Base-by-base conservation (phyloP, 441 rosid species). In the Isatis lusitanica region DNA sequence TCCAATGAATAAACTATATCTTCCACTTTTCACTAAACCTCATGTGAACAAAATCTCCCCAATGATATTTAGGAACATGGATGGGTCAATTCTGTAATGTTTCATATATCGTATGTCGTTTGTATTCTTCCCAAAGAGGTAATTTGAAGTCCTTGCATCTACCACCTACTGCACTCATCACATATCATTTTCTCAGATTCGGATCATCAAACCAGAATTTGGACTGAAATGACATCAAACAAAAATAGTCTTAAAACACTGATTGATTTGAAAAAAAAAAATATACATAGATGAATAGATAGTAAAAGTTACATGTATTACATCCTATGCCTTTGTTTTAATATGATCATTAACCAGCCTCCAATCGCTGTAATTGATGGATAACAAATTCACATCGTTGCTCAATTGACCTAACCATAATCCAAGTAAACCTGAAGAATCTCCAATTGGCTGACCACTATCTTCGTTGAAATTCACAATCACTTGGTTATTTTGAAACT, bases 321-420 rank as follows among this genome's bases (percentile, higher is more conserved):
- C 16, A 9, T 53, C 39, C 28, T 51, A 67, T 7, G 40, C 50
- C 12, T 12, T 67, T 3, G 30, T n/a, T 67, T 52, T 67, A n/a
- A 17, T n/a, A 39, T 52, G 26, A 21, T 10, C 46, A 66, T 6
- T 24, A 13, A 66, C 61, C 46, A 12, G 4, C 33, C 70, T 50
- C 50, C 38, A 67, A 38, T 52, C 51, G 0, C 7, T 39, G 30
- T 67, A 52, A 10, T 52, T 67, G 7, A 52, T 52, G 9, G 71
- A 62, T 26, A 67, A 21, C 48, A 51, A 65, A 35, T 35, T 13
- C 21, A 65, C 35, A 21, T 48, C 70, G 21, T 65, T 36, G 35
- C 70, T 65, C 50, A 66, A 13, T 15, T 36, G 38, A 66, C 61
- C 60, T 15, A 66, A 50, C 60, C 46, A 51, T 12, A 59, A 50